These are phyloP conservation scores for Tetrapisispora phaffii DNA, from an alignment of 805 yeast genomes.

Conservation along the genomic window DNA sequence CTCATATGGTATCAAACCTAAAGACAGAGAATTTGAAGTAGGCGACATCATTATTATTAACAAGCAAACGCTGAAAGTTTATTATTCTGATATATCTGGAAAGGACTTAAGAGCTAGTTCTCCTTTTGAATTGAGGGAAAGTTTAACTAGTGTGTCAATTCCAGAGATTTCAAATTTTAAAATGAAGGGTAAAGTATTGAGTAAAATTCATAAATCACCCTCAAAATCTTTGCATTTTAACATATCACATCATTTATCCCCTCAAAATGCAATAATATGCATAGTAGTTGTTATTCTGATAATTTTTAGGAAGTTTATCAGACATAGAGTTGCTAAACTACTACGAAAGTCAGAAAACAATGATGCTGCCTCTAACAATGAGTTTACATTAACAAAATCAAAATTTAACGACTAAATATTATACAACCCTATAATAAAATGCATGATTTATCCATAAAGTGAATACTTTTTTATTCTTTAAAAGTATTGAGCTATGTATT, in stretches of 20 bases:
- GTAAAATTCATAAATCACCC: constrained; percentile 28
- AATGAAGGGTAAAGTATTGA: not conserved
- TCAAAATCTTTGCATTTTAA: not conserved
- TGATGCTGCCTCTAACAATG: not conserved
- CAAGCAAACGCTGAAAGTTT: constrained; percentile 28
- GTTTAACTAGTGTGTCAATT: constrained; percentile 9
- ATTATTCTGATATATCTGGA: constrained; percentile 32
- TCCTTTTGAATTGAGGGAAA: constrained; percentile 28
- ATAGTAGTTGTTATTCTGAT: not conserved
- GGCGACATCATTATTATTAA: constrained; percentile 54
- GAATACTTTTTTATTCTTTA: no score
- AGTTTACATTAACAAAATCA: not conserved
- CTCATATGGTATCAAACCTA: constrained; percentile 12
- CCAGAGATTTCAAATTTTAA: constrained; percentile 16
- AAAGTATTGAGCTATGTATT: no score
- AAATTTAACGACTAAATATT: not conserved
- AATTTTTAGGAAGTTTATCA: not conserved
- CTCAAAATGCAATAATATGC: not conserved
- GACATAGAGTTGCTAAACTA: not conserved
- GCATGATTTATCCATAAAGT: not conserved
- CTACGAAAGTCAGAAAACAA: not conserved
- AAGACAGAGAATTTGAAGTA: constrained; percentile 23
- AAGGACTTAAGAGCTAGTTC: constrained; percentile 30
- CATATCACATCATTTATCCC: not conserved
- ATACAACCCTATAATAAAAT: no score